Conservation (phyloP, 768 basidiomycete species). For the Serpula lacrymans region DNA sequence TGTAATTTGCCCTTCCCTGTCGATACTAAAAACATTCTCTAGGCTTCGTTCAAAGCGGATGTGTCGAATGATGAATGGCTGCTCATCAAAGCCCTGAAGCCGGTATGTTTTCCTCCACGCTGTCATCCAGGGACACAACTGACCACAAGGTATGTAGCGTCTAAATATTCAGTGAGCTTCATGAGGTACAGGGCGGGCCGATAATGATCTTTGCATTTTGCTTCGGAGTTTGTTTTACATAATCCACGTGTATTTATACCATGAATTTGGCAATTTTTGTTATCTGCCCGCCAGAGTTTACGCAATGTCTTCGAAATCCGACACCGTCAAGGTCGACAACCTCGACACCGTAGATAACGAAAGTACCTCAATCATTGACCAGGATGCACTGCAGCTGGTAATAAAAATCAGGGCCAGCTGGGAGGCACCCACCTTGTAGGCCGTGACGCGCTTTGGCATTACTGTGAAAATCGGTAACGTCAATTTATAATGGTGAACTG, state of each 20-base stretch:
- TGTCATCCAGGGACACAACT: too few species aligned
- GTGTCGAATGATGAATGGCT: conserved; percentile 91
- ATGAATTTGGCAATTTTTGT: conserved; percentile 1
- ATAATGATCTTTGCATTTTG: conserved; percentile 8
- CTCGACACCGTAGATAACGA: conserved; percentile 18
- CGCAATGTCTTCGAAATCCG: conserved; percentile 21
- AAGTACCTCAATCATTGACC: conserved; percentile 30
- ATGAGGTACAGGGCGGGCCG: neutral
- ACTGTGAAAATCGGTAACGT: conserved; percentile 67
- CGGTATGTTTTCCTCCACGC: conserved; percentile 46
- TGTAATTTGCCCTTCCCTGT: neutral
- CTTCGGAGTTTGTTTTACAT: conserved; percentile 20
- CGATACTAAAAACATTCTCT: conserved; percentile 5
- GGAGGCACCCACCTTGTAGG: conserved; percentile 30
- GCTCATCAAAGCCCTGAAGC: conserved; percentile 84
- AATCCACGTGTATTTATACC: conserved; percentile 28
- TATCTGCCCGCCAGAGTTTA: neutral
- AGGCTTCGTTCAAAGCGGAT: conserved; percentile 86
- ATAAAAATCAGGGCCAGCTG: conserved; percentile 27
- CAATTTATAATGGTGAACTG: conserved; percentile 61
- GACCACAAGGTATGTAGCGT: too few species aligned
- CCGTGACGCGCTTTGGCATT: conserved; percentile 24
- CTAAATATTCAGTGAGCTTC: conserved; percentile 31
- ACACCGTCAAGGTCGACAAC: conserved; percentile 9
- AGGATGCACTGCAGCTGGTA: conserved; percentile 59